These are phyloP conservation scores for Talaromyces marneffei DNA, from an alignment of 2,329 filamentous ascomycete genomes.

Conservation along the genomic window DNA sequence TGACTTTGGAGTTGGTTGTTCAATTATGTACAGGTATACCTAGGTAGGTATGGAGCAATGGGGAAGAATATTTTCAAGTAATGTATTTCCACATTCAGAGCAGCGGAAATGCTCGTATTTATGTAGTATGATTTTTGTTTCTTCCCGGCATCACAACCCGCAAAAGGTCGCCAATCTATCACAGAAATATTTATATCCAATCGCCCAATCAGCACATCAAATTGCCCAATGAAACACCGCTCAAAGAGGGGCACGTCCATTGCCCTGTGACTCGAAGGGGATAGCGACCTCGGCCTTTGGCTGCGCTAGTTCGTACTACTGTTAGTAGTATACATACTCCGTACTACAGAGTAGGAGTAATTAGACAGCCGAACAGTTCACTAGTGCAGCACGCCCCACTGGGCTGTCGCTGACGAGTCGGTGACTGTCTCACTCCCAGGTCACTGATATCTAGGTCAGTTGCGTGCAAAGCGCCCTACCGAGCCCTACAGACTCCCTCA, in stretches of 20 bases:
- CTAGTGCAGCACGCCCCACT: neutral
- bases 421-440: neutral
- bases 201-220: neutral
- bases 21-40: neutral
- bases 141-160: neutral
- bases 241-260: neutral
- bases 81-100: neutral
- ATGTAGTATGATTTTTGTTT: neutral
- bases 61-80: neutral
- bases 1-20: neutral
- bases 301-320: neutral
- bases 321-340: too few relatives aligned
- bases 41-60: neutral
- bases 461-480: neutral
- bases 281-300: neutral
- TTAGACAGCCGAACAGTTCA: neutral
- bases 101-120: slow-evolving; percentile 1
- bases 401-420: neutral
- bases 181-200: neutral
- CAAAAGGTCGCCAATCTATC: neutral
- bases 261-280: neutral
- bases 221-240: neutral
- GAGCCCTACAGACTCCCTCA: neutral
- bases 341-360: too few relatives aligned
- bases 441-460: neutral